Percentiles rank a stretch among this genome's conserved stretches.
phyloP scores from a whole-genome alignment of 2,329 filamentous ascomycete genomes.

The Botrytis galanthina region DNA sequence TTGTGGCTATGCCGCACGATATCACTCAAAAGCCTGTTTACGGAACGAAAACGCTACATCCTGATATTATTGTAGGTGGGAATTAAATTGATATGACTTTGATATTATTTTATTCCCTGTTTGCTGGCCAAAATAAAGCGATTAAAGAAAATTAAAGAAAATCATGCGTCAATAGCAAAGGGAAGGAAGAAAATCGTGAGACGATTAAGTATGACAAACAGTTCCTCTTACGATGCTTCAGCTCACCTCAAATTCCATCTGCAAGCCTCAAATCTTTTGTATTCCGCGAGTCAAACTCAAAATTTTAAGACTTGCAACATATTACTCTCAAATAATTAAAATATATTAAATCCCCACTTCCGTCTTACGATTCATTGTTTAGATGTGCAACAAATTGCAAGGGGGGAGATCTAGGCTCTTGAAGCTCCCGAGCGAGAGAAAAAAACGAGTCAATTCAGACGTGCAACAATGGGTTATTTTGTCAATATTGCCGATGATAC shows the following conservation, averaged over 20 bases:
- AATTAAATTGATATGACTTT: background rate
- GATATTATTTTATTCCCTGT: background rate
- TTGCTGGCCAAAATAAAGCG: background rate
- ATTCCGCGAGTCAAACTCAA: background rate
- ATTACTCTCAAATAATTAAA: background rate
- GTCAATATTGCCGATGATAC: background rate
- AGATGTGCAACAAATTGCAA: background rate
- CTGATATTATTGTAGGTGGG: conserved; percentile 23
- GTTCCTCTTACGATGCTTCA: background rate
- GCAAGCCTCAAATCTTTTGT: background rate
- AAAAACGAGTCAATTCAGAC: background rate
- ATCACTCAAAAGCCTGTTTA: conserved; percentile 30
- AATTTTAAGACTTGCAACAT: background rate
- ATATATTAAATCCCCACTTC: conserved; percentile 6
- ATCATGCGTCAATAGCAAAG: background rate
- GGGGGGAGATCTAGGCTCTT: background rate
- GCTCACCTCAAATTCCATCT: background rate
- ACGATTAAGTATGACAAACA: background rate
- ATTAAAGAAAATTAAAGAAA: background rate
- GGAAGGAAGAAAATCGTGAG: background rate
- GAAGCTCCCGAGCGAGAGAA: background rate
- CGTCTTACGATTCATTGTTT: background rate
- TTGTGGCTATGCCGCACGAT: conserved; percentile 24
- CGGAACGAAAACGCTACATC: conserved; percentile 28
- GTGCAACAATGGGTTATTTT: background rate